Conservation (phyloP, 1,284 basidiomycete genomes). For the Hypsizygus ulmarius region DNA sequence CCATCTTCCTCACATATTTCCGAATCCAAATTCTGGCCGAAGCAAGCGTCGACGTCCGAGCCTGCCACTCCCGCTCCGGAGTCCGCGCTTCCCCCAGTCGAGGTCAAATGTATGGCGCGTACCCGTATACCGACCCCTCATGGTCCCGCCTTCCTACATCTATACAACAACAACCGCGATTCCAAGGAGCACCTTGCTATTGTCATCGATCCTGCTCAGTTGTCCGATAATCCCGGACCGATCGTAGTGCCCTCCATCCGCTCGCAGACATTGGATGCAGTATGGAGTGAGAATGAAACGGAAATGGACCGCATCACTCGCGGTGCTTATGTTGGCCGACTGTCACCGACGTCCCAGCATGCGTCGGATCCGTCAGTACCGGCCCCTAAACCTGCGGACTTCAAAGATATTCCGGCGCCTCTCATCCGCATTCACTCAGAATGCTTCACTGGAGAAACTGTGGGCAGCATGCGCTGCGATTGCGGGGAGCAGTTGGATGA, state of each 20-base stretch:
- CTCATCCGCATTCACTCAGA: conserved; percentile 97
- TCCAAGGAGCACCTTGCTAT: conserved; percentile 97
- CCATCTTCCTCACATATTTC: conserved; percentile 8
- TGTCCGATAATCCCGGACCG: conserved; percentile 40
- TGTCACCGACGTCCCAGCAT: conserved; percentile 58
- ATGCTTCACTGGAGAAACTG: conserved; percentile 98
- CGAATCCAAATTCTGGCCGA: conserved; percentile 24
- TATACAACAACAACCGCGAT: conserved; percentile 92
- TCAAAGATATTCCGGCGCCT: conserved; percentile 59
- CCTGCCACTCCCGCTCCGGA: conserved; percentile 14
- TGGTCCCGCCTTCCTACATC: conserved; percentile 89
- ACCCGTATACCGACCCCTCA: conserved; percentile 97
- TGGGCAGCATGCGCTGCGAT: conserved; percentile 98
- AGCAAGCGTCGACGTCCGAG: conserved; percentile 17
- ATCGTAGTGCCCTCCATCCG: conserved; percentile 62
- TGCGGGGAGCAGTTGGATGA: conserved; percentile 99
- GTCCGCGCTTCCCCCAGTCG: conserved; percentile 29
- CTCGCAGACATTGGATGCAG: conserved; percentile 78
- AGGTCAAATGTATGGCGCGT: conserved; percentile 91
- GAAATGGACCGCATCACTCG: conserved; percentile 92
- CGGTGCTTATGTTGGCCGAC: conserved; percentile 89
- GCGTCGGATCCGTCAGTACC: conserved; percentile 46
- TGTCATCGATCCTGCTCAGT: conserved; percentile 89
- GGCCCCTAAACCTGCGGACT: conserved; percentile 19
- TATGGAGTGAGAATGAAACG: conserved; percentile 87